These are phyloP conservation scores for Lecanicillium sp. DNA, from an alignment of 2,329 filamentous ascomycete genomes.

Conservation along the genomic window DNA sequence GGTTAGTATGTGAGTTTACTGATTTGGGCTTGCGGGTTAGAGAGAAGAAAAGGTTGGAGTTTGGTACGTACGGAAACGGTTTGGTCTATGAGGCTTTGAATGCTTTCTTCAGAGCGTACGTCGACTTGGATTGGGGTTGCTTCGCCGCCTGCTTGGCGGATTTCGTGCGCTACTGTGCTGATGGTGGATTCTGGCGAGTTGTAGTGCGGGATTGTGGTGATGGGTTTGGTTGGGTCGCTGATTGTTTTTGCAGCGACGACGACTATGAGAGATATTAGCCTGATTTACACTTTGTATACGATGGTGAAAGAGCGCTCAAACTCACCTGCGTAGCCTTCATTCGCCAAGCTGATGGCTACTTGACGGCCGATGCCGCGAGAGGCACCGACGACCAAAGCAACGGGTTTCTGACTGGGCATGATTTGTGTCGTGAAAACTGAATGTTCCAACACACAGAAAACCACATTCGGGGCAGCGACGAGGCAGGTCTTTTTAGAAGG, in stretches of 20 bases:
- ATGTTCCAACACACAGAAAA: no score
- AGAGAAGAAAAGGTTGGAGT: background rate
- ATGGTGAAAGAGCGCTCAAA: background rate
- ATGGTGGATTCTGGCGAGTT: slow-evolving; percentile 71
- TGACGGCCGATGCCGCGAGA: slow-evolving; percentile 76
- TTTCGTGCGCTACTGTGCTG: slow-evolving; percentile 70
- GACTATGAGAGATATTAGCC: slow-evolving; percentile 35
- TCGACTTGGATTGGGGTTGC: slow-evolving; percentile 63
- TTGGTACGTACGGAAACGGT: slow-evolving; percentile 35
- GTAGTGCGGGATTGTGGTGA: slow-evolving; percentile 64
- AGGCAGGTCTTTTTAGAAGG: no score
- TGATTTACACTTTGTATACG: slow-evolving; percentile 5
- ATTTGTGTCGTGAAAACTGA: background rate
- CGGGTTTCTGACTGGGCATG: slow-evolving; percentile 29
- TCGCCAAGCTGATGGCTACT: slow-evolving; percentile 68
- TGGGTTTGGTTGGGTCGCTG: slow-evolving; percentile 48
- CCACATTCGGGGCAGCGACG: no score
- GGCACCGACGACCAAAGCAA: slow-evolving; percentile 66
- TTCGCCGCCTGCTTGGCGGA: slow-evolving; percentile 52
- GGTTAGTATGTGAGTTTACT: slow-evolving; percentile 4
- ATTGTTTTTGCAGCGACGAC: slow-evolving; percentile 70
- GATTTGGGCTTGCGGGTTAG: background rate
- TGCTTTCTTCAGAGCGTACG: slow-evolving; percentile 53
- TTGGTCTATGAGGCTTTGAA: slow-evolving; percentile 49
- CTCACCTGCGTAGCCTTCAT: slow-evolving; percentile 60